Evolutionary conservation across 768 basidiomycete genomes (phyloP).

Genomic region (Pleurotus salmoneostramineus): DNA sequence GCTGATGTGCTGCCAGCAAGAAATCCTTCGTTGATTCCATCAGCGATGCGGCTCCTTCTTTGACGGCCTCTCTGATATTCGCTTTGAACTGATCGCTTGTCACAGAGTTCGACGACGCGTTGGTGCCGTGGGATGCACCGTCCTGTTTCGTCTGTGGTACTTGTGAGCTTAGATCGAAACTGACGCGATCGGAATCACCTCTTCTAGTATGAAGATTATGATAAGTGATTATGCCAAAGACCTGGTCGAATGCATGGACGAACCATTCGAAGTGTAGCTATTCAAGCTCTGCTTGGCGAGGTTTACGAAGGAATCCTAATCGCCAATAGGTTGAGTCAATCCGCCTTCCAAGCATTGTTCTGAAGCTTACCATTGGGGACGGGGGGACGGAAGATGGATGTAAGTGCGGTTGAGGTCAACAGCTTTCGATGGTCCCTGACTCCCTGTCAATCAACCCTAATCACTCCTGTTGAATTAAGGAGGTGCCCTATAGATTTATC

Average conservation of each 20-base stretch:
- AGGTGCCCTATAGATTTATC: no score
- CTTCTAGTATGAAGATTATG: no score
- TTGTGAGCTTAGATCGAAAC: no score
- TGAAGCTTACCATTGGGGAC: not conserved
- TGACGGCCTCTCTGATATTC: not conserved
- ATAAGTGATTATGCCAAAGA: not conserved
- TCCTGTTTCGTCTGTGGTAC: not conserved
- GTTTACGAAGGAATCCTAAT: conserved; percentile 42
- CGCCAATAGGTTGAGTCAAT: not conserved
- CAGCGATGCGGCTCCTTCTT: not conserved
- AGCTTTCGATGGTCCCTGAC: not conserved
- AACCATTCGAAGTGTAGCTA: not conserved
- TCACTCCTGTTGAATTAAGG: not conserved
- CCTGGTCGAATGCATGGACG: not conserved
- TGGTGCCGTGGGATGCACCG: not conserved
- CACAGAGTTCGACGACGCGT: not conserved
- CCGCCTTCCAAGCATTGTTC: not conserved
- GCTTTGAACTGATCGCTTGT: conserved; percentile 6
- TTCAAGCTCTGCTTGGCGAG: not conserved
- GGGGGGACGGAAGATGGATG: no score
- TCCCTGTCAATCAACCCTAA: not conserved
- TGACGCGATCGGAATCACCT: no score
- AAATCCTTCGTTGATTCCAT: conserved; percentile 3
- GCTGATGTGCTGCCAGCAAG: not conserved
- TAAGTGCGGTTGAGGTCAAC: not conserved